These are phyloP conservation scores for Glycine soja DNA, from an alignment of 306 rosid species.

Conservation along the genomic window DNA sequence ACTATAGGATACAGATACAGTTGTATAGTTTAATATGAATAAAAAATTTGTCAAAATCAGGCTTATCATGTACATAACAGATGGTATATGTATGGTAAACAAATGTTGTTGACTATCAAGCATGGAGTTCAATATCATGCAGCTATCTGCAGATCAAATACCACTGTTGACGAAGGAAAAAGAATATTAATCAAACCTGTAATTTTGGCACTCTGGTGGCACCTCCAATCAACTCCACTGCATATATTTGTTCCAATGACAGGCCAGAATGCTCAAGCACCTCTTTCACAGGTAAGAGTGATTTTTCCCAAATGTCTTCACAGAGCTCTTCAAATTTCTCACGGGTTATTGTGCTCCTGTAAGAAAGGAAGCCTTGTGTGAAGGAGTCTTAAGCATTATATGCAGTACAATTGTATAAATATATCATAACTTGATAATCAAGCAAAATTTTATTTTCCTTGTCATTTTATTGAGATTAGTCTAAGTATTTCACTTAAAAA, in stretches of 20 bases:
- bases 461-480: neutral
- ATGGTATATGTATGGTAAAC: slow-evolving; percentile 24
- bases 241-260: slow-evolving; percentile 72
- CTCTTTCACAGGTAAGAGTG: slow-evolving; percentile 81
- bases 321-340: slow-evolving; percentile 97
- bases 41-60: slow-evolving; percentile 1
- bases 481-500: neutral
- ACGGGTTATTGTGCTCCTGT: slow-evolving; percentile 92
- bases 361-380: slow-evolving; percentile 41
- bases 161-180: slow-evolving; percentile 39
- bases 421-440: slow-evolving; percentile 8
- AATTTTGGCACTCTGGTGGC: slow-evolving; percentile 95
- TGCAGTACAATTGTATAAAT: neutral
- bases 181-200: slow-evolving; percentile 68
- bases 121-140: slow-evolving; percentile 23
- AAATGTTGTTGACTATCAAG: slow-evolving; percentile 17
- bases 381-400: slow-evolving; percentile 33
- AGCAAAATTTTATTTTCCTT: slow-evolving; percentile 27
- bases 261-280: slow-evolving; percentile 76
- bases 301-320: slow-evolving; percentile 89
- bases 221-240: slow-evolving; percentile 97
- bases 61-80: slow-evolving; percentile 13
- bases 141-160: slow-evolving; percentile 36
- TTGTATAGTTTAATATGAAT: neutral
- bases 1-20: neutral